A percentile compares a stretch with the other conserved stretches of the same genome.
Conservation (phyloP, 257 asterid genomes). For the Nicotiana otophora region DNA sequence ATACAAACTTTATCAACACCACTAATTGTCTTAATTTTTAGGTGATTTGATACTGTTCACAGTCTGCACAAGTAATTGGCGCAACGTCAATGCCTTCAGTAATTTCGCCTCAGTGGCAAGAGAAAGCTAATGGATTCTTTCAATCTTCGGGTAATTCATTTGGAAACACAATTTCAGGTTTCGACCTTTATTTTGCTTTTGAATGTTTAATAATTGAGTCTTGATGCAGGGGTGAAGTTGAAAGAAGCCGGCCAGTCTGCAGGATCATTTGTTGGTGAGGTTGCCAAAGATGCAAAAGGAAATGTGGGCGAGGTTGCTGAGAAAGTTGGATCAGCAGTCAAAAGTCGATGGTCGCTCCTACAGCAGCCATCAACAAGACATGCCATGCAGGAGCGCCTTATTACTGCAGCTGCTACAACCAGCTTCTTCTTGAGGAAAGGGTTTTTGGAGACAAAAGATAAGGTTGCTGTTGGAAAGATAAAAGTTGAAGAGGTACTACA, state of each 20-base stretch:
- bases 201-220: background rate
- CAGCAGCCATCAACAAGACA: slow-evolving; percentile 89
- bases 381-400: slow-evolving; percentile 76
- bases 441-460: slow-evolving; percentile 80
- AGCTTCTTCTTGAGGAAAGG: slow-evolving; percentile 82
- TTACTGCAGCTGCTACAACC: slow-evolving; percentile 86
- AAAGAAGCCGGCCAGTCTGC: slow-evolving; percentile 83
- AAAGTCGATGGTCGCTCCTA: slow-evolving; percentile 71
- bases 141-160: slow-evolving; percentile 66
- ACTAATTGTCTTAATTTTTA: background rate
- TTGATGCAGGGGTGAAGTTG: slow-evolving; percentile 60
- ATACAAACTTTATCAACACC: background rate
- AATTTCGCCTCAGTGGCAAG: slow-evolving; percentile 81
- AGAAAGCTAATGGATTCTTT: slow-evolving; percentile 72
- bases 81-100: slow-evolving; percentile 59
- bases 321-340: slow-evolving; percentile 78
- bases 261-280: slow-evolving; percentile 76
- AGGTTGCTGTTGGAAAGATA: slow-evolving; percentile 73
- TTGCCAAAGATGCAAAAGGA: slow-evolving; percentile 88
- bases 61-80: slow-evolving; percentile 13
- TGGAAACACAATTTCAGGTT: background rate
- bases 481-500: slow-evolving; percentile 81
- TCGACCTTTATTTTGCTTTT: background rate
- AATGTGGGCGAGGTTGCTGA: slow-evolving; percentile 76
- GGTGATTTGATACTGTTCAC: background rate